These are phyloP conservation scores for Calonectria henricotiae DNA, from an alignment of 2,329 filamentous ascomycete genomes.

Conservation along the genomic window DNA sequence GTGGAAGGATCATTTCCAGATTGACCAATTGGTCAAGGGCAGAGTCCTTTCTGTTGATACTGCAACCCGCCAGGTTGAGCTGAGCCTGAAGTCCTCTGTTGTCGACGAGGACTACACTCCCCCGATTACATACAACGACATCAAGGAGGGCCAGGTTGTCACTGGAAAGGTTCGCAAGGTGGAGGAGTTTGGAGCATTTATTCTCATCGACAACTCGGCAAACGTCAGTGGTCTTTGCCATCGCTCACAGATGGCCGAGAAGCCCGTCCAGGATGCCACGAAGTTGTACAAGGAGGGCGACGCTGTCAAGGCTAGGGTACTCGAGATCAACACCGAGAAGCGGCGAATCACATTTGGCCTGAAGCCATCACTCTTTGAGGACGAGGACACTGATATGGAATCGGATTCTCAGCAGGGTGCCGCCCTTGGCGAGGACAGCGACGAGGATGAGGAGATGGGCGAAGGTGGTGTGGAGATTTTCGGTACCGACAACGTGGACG, in stretches of 20 bases:
- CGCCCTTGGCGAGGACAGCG: constrained; percentile 64
- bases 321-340: constrained; percentile 83
- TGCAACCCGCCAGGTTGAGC: constrained; percentile 80
- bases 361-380: constrained; percentile 92
- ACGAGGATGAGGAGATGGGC: constrained; percentile 68
- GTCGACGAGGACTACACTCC: constrained; percentile 85
- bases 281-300: constrained; percentile 94
- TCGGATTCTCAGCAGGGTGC: constrained; percentile 66
- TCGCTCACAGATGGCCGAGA: constrained; percentile 91
- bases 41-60: constrained; percentile 83
- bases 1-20: constrained; percentile 91
- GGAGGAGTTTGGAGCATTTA: constrained; percentile 95
- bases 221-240: constrained; percentile 97
- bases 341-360: constrained; percentile 90
- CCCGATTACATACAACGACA: constrained; percentile 81
- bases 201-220: constrained; percentile 87
- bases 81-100: constrained; percentile 90
- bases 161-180: constrained; percentile 95
- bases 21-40: constrained; percentile 92
- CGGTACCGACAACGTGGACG: constrained; percentile 65
- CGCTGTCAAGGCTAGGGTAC: constrained; percentile 90
- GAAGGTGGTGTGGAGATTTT: constrained; percentile 65
- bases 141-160: constrained; percentile 85
- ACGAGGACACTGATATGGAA: constrained; percentile 70
- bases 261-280: constrained; percentile 84